A percentile compares a stretch with the other conserved stretches of the same genome.
phyloP scores from a whole-genome alignment of 1,284 basidiomycete species.

The Heterobasidion parviporum region DNA sequence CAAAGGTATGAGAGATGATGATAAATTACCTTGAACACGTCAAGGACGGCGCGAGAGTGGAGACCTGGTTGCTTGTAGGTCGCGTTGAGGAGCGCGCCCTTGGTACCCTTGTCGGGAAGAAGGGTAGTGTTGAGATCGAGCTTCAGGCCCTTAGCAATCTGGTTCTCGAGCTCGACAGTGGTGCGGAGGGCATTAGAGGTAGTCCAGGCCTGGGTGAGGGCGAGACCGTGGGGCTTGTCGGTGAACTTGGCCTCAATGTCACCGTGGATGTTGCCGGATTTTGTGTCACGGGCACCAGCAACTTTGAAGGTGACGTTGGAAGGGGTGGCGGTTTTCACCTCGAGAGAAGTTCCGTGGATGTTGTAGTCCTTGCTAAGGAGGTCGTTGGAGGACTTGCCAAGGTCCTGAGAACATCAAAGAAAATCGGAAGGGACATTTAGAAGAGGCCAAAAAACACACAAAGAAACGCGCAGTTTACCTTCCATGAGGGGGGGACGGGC shows the following conservation, averaged over 20 bases:
- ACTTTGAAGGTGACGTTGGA: constrained; percentile 87
- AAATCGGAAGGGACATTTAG: constrained; percentile 7
- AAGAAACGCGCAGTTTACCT: constrained; percentile 35
- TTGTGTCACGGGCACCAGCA: constrained; percentile 69
- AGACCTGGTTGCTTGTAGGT: constrained; percentile 96
- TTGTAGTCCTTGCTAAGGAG: constrained; percentile 92
- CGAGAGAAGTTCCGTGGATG: constrained; percentile 72
- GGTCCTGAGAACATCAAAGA: constrained; percentile 48
- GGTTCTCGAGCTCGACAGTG: constrained; percentile 95
- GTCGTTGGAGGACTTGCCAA: constrained; percentile 97
- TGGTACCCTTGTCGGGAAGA: constrained; percentile 78
- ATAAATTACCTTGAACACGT: constrained; percentile 83
- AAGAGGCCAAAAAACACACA: too few relatives aligned
- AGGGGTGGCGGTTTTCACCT: constrained; percentile 95
- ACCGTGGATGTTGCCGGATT: constrained; percentile 65
- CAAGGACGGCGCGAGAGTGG: constrained; percentile 88
- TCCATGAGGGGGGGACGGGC: constrained; percentile 90
- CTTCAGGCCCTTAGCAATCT: constrained; percentile 97
- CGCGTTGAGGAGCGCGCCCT: constrained; percentile 76
- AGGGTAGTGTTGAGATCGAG: constrained; percentile 85
- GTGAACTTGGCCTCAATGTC: constrained; percentile 90
- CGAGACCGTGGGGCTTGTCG: constrained; percentile 85
- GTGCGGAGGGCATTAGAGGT: constrained; percentile 89
- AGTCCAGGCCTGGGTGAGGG: constrained; percentile 92
- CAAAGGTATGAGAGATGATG: constrained; percentile 6